phyloP scores from a whole-genome alignment of 2,329 filamentous ascomycete species.

The Byssochlamys sp. region DNA sequence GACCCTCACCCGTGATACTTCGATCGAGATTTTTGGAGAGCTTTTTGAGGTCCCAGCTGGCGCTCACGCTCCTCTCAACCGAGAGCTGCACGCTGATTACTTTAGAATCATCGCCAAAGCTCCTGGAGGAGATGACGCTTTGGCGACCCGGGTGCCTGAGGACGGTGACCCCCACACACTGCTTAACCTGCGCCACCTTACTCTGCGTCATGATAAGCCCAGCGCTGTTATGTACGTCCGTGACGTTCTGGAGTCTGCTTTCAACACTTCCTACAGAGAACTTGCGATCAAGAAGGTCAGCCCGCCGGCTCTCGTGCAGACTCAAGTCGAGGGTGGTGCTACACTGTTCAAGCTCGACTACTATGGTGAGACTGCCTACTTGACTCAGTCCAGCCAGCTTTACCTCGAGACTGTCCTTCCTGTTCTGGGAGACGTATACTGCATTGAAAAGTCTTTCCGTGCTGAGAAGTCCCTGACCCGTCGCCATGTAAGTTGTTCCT shows the following conservation, averaged over 20 bases:
- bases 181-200: slow-evolving; percentile 73
- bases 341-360: slow-evolving; percentile 85
- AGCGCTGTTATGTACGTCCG: slow-evolving; percentile 83
- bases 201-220: slow-evolving; percentile 72
- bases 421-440: slow-evolving; percentile 88
- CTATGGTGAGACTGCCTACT: slow-evolving; percentile 81
- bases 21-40: slow-evolving; percentile 72
- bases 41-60: slow-evolving; percentile 71
- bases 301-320: slow-evolving; percentile 85
- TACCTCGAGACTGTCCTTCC: slow-evolving; percentile 94
- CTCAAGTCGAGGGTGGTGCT: slow-evolving; percentile 83
- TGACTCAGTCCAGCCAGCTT: slow-evolving; percentile 93
- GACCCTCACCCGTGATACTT: slow-evolving; percentile 77
- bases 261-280: slow-evolving; percentile 69
- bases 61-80: slow-evolving; percentile 68
- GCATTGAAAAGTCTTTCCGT: slow-evolving; percentile 96
- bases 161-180: slow-evolving; percentile 63
- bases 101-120: slow-evolving; percentile 71
- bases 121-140: slow-evolving; percentile 77
- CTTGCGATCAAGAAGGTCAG: slow-evolving; percentile 70
- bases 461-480: slow-evolving; percentile 92
- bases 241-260: slow-evolving; percentile 69
- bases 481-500: slow-evolving; percentile 49
- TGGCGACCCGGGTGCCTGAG: slow-evolving; percentile 69
- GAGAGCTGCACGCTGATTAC: slow-evolving; percentile 84